Evolutionary conservation across 768 basidiomycete species (phyloP).

Genomic region (Rhizopogon vinicolor): DNA sequence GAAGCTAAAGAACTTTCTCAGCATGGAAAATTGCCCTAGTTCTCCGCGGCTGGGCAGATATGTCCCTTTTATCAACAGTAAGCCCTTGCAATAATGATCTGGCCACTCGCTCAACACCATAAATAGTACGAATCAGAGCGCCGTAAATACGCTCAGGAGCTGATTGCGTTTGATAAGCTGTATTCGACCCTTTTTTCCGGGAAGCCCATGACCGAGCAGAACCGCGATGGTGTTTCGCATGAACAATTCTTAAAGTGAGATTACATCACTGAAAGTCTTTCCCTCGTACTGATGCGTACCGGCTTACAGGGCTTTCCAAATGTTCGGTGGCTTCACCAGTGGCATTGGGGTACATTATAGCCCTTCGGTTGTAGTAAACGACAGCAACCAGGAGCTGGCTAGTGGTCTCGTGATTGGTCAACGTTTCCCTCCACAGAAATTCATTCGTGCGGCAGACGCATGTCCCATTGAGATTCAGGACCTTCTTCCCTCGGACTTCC

Average conservation of each 20-base stretch:
- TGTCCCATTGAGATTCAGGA: conserved; percentile 47
- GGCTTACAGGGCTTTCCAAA: conserved; percentile 35
- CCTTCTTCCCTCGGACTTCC: conserved; percentile 39
- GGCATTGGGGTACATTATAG: conserved; percentile 48
- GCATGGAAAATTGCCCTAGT: conserved; percentile 53
- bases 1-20: conserved; percentile 6
- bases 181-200: conserved; percentile 51
- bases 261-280: background rate
- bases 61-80: conserved; percentile 43
- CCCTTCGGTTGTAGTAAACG: conserved; percentile 33
- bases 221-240: conserved; percentile 33
- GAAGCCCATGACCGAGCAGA: conserved; percentile 37
- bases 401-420: conserved; percentile 41
- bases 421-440: conserved; percentile 43
- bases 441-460: conserved; percentile 43
- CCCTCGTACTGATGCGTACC: background rate
- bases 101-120: background rate
- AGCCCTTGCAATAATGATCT: conserved; percentile 7
- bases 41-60: conserved; percentile 42
- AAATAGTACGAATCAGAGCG: conserved; percentile 49
- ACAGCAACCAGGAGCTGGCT: conserved; percentile 33
- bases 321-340: conserved; percentile 41
- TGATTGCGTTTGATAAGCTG: conserved; percentile 49
- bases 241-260: conserved; percentile 42
- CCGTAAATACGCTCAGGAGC: conserved; percentile 47